Conservation (phyloP, 257 asterid genomes). For the Solanum dulcamara region DNA sequence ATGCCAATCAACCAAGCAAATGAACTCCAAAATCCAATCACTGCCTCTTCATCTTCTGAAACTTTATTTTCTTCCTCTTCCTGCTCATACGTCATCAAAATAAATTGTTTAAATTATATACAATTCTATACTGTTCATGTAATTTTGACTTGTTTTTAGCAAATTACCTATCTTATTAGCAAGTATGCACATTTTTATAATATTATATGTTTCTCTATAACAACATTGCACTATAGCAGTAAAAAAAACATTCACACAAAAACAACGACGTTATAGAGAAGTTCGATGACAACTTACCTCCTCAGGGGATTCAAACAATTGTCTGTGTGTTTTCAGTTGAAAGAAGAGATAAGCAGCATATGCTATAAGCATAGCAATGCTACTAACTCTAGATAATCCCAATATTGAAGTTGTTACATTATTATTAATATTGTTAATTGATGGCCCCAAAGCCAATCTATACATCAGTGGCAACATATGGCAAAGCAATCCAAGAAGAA, state of each 20-base stretch:
- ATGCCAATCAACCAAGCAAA: slow-evolving; percentile 24
- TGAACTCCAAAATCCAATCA: slow-evolving; percentile 30
- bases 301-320: slow-evolving; percentile 19
- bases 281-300: background rate
- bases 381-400: slow-evolving; percentile 26
- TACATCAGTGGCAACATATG: slow-evolving; percentile 30
- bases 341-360: slow-evolving; percentile 32
- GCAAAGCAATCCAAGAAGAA: slow-evolving; percentile 33
- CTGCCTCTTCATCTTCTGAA: slow-evolving; percentile 17
- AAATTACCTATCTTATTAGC: background rate
- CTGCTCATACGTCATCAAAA: background rate
- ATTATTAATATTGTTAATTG: background rate
- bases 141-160: background rate
- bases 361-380: slow-evolving; percentile 31
- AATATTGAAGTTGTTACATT: slow-evolving; percentile 7
- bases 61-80: slow-evolving; percentile 1
- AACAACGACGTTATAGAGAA: background rate
- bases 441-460: slow-evolving; percentile 4
- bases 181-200: background rate
- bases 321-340: slow-evolving; percentile 23
- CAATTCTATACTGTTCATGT: background rate
- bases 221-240: background rate
- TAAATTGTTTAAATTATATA: background rate
- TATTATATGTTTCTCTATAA: background rate
- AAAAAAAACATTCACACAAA: background rate